Conservation (phyloP, 257 asterid genomes). For the Parsonsia alboflavescens region DNA sequence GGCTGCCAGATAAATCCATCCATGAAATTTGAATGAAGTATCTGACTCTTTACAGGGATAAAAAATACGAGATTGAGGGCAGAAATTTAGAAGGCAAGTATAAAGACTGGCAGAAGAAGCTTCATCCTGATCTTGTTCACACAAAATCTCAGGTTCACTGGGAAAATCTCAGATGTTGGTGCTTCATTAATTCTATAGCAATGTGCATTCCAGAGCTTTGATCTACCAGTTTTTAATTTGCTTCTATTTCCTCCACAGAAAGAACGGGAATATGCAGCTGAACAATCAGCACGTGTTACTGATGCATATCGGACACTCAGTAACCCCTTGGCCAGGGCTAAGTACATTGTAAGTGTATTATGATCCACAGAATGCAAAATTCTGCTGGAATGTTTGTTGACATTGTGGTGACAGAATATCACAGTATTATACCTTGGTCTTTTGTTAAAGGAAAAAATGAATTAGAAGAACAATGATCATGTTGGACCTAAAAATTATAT, state of each 20-base stretch:
- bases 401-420: background rate
- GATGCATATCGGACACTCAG: conserved; percentile 83
- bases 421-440: background rate
- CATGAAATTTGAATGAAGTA: background rate
- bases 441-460: background rate
- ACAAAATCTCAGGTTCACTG: conserved; percentile 64
- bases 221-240: background rate
- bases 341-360: conserved; percentile 59
- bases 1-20: background rate
- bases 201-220: background rate
- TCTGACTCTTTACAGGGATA: conserved; percentile 41
- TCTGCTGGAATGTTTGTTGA: background rate
- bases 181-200: background rate
- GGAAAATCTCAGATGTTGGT: background rate
- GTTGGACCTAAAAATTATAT: background rate
- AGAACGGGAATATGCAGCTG: conserved; percentile 92
- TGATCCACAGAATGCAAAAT: background rate
- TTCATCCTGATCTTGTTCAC: conserved; percentile 96
- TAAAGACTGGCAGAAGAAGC: conserved; percentile 95
- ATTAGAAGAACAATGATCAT: background rate
- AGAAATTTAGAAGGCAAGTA: conserved; percentile 66
- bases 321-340: conserved; percentile 73
- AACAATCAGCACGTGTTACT: conserved; percentile 85
- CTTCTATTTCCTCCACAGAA: conserved; percentile 37
- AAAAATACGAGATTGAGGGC: conserved; percentile 47